These are phyloP conservation scores for Eucalyptus globulus DNA, from an alignment of 345 rosid genomes.

Conservation along the genomic window DNA sequence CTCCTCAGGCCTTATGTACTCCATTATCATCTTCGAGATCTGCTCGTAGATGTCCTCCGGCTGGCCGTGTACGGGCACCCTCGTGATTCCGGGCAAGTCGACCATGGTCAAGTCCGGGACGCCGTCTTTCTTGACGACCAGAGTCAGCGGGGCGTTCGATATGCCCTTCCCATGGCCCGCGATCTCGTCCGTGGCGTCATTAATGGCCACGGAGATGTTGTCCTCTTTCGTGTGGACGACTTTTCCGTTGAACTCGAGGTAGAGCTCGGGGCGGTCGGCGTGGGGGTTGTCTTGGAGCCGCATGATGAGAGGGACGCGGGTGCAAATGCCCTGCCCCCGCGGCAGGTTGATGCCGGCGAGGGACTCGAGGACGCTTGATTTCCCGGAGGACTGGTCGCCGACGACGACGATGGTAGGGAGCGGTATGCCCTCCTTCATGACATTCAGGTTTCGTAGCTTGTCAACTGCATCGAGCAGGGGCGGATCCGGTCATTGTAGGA, in stretches of 20 bases:
- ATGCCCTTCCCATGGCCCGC: constrained; percentile 37
- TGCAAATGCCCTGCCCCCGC: neutral
- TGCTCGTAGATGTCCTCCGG: constrained; percentile 37
- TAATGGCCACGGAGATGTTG: constrained; percentile 11
- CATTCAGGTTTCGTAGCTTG: constrained; percentile 21
- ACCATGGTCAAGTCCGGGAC: constrained; percentile 47
- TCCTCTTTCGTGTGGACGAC: constrained; percentile 1
- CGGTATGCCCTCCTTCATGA: constrained; percentile 35
- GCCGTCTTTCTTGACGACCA: constrained; percentile 24
- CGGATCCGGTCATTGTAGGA: constrained; percentile 32
- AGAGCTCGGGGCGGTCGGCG: neutral
- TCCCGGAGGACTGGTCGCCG: constrained; percentile 46
- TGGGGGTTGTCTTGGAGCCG: neutral
- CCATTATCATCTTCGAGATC: constrained; percentile 23
- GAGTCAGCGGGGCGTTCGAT: constrained; percentile 21
- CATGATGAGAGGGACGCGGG: neutral
- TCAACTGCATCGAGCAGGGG: constrained; percentile 41
- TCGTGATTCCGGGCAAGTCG: constrained; percentile 50
- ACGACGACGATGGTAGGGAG: constrained; percentile 52
- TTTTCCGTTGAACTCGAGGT: neutral
- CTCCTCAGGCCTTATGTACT: constrained; percentile 27
- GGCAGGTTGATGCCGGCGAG: constrained; percentile 25
- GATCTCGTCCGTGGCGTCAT: constrained; percentile 18
- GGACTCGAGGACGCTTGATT: constrained; percentile 44
- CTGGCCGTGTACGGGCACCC: constrained; percentile 42